Conservation (phyloP, 2,329 filamentous ascomycete species). For the Didymosphaeria variabile region DNA sequence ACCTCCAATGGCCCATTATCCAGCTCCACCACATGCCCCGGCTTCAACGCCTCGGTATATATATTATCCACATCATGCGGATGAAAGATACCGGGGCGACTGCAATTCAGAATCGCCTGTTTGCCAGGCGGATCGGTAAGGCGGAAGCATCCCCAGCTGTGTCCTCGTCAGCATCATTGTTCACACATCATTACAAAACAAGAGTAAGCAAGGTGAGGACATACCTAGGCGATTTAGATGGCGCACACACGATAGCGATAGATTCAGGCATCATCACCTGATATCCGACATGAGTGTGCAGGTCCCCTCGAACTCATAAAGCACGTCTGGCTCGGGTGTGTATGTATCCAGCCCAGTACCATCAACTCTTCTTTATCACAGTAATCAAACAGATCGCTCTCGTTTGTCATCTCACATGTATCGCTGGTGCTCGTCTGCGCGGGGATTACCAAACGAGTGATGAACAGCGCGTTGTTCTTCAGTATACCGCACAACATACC, state of each 20-base stretch:
- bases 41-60: slow-evolving; percentile 74
- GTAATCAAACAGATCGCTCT: slow-evolving; percentile 85
- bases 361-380: slow-evolving; percentile 85
- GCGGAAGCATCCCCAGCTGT: slow-evolving; percentile 90
- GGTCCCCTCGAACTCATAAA: slow-evolving; percentile 93
- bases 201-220: slow-evolving; percentile 37
- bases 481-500: slow-evolving; percentile 91
- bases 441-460: slow-evolving; percentile 87
- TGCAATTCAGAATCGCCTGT: slow-evolving; percentile 82
- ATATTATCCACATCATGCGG: slow-evolving; percentile 75
- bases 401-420: slow-evolving; percentile 93
- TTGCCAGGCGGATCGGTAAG: slow-evolving; percentile 93
- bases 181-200: neutral
- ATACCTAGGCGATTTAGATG: slow-evolving; percentile 78
- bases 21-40: slow-evolving; percentile 68
- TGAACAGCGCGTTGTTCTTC: slow-evolving; percentile 92
- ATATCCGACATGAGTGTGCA: slow-evolving; percentile 94
- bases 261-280: slow-evolving; percentile 97
- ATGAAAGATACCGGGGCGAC: slow-evolving; percentile 83
- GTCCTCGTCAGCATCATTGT: neutral
- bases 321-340: slow-evolving; percentile 94
- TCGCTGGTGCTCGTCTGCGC: slow-evolving; percentile 90
- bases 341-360: slow-evolving; percentile 96
- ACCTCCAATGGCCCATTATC: slow-evolving; percentile 68
- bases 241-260: slow-evolving; percentile 95